Percentiles rank a stretch among this genome's conserved stretches.
phyloP scores from a whole-genome alignment of 108 stramenopile species.

The Aurantiochytrium sp. region DNA sequence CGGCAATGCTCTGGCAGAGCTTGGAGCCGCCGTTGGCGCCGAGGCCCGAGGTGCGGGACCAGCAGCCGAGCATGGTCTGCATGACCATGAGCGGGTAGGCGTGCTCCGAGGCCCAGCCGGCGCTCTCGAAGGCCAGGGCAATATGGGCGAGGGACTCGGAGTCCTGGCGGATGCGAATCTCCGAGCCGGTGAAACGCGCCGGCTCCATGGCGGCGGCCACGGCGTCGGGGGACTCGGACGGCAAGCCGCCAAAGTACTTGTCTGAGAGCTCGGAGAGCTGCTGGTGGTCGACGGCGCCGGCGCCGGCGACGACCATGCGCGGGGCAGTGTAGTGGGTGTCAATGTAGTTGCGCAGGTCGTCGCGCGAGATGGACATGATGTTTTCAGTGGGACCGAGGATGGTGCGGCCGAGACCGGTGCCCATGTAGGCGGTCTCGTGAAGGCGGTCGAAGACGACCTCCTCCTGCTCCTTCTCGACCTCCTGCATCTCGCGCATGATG shows the following conservation, averaged over 20 bases:
- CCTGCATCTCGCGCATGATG: conserved; percentile 96
- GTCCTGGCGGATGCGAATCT: conserved; percentile 80
- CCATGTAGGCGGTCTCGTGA: conserved; percentile 92
- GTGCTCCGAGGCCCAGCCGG: conserved; percentile 92
- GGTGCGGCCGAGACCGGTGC: conserved; percentile 87
- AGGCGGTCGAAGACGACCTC: conserved; percentile 95
- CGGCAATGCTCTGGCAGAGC: conserved; percentile 84
- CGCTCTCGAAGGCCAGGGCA: conserved; percentile 91
- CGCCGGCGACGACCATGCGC: conserved; percentile 93
- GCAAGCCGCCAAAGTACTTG: conserved; percentile 80
- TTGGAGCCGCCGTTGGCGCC: conserved; percentile 80
- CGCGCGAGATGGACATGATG: conserved; percentile 71
- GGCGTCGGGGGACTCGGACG: conserved; percentile 55
- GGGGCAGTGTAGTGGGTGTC: conserved; percentile 97
- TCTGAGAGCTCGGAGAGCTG: conserved; percentile 78
- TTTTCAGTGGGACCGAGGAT: conserved; percentile 93
- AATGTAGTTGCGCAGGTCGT: conserved; percentile 81
- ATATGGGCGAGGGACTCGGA: conserved; percentile 80
- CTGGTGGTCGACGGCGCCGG: conserved; percentile 88
- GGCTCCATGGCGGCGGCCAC: conserved; percentile 79
- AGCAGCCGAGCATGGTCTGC: conserved; percentile 91
- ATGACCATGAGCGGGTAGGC: conserved; percentile 97
- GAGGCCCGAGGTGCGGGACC: conserved; percentile 72
- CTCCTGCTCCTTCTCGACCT: conserved; percentile 96
- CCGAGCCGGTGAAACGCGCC: conserved; percentile 87